Percentiles rank a stretch among this genome's conserved stretches.
phyloP scores from a whole-genome alignment of 2,329 filamentous ascomycete species.

The Fonsecaea multimorphosa region DNA sequence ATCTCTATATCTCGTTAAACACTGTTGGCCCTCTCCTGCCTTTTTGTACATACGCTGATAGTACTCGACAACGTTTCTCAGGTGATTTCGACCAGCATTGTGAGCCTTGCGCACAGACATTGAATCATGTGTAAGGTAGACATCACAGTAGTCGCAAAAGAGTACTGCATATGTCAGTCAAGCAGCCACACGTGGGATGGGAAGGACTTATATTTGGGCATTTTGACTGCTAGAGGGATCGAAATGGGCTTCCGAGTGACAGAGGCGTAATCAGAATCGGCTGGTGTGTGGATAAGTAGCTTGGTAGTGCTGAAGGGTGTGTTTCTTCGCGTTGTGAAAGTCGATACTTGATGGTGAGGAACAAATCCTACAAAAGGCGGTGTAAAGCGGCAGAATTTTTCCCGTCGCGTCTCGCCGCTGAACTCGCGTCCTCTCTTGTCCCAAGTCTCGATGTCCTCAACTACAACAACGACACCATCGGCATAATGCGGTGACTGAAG shows the following conservation, averaged over 20 bases:
- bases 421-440: constrained; percentile 8
- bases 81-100: constrained; percentile 93
- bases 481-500: constrained; percentile 17
- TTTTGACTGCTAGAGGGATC: constrained; percentile 61
- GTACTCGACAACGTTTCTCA: constrained; percentile 97
- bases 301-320: neutral
- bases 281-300: neutral
- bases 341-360: neutral
- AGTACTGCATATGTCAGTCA: constrained; percentile 60
- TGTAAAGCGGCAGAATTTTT: constrained; percentile 31
- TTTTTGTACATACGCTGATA: constrained; percentile 75
- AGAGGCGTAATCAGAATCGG: neutral
- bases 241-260: too few species aligned
- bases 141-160: constrained; percentile 98
- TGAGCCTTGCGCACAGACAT: constrained; percentile 99
- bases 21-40: neutral
- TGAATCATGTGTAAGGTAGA: constrained; percentile 99
- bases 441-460: neutral
- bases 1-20: constrained; percentile 69
- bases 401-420: constrained; percentile 13
- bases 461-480: neutral
- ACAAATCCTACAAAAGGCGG: constrained; percentile 22
- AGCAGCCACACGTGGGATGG: constrained; percentile 17
- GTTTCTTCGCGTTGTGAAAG: neutral
- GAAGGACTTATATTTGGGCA: constrained; percentile 81